Base-by-base conservation (phyloP, 2,329 filamentous ascomycete species). In the Atkinsonella texensis region DNA sequence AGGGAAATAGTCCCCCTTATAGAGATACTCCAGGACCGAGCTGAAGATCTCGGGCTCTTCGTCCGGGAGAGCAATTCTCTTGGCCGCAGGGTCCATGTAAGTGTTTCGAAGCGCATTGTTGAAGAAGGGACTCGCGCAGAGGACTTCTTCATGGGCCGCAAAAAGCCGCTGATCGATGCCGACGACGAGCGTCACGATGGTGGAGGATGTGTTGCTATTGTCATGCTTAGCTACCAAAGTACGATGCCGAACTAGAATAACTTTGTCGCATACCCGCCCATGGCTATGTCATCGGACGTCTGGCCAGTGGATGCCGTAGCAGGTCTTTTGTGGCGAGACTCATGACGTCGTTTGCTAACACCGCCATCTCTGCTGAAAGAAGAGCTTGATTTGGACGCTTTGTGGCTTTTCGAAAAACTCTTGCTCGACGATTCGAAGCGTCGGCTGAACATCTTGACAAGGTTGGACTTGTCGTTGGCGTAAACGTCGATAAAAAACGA, bases 1-100 rank as follows among this genome's bases (percentile, higher is more conserved):
- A 3, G 90, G 89, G 60, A 84, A 90, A 71, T 95, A 95, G 68
- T 95, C 90, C 57, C 89, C 89, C 70, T 94, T 94, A 77, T 94
- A 94, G 52, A 96, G 81, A 60, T 85, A 95, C 65, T 96, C 90
- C 52, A 96, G 81, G 11, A 96, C 77, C 6, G 85, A 89, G 8
- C 88, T 94, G 68, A 96, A 90, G 62, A 95, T 84, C 65, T 95
- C 89, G 18, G 90, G 89, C 59, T 90, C 84, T 68, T 95, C 90
- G 54, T 91, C 82, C 1, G 88, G 85, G 2, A 95, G 79, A 49
- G 84, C 77, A 64, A 95, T 85, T 51, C 84, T 83, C 70, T 88
- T 89, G 63, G 63, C 60, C 4, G 62, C 51, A 20, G 61, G 55
- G 48, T 69, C 67, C 57, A 64, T 63, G 58, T 64, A 68, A 12